phyloP scores from a whole-genome alignment of 768 basidiomycete genomes.

The Scleroderma bovista region DNA sequence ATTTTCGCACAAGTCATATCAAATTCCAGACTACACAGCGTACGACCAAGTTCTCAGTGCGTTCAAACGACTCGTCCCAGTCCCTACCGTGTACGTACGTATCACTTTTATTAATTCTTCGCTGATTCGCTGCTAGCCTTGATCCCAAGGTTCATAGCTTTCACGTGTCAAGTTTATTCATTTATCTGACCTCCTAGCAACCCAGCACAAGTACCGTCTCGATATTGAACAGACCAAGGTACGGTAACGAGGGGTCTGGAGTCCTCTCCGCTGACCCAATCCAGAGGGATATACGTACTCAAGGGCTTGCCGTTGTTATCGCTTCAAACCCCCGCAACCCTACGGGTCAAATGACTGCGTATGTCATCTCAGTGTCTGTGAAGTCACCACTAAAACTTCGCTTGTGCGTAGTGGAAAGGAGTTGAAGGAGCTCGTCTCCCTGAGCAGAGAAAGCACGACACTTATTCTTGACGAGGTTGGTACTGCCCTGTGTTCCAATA shows the following conservation, averaged over 20 bases:
- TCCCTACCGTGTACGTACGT: constrained; percentile 73
- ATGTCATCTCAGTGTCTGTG: constrained; percentile 8
- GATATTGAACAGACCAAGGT: constrained; percentile 79
- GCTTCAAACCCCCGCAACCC: constrained; percentile 97
- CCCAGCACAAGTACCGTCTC: constrained; percentile 61
- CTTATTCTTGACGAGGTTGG: constrained; percentile 77
- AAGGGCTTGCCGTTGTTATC: constrained; percentile 80
- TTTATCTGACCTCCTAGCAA: constrained; percentile 4
- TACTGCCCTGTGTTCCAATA: background rate
- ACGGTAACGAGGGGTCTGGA: constrained; percentile 1
- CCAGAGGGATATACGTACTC: constrained; percentile 73
- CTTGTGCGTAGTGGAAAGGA: constrained; percentile 56
- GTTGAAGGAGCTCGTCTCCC: constrained; percentile 69
- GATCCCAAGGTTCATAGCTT: constrained; percentile 36
- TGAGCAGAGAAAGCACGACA: constrained; percentile 76
- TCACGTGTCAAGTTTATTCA: background rate
- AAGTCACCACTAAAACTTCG: constrained; percentile 5
- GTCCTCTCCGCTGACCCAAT: background rate
- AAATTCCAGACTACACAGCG: constrained; percentile 89
- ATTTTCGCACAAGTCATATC: constrained; percentile 56
- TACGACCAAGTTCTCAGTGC: constrained; percentile 81
- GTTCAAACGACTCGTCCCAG: constrained; percentile 85
- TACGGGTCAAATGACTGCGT: constrained; percentile 85
- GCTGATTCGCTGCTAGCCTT: constrained; percentile 29
- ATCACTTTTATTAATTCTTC: background rate